These are phyloP conservation scores for Persicaria maculosa DNA, from an alignment of 148 eudicot genomes.

Conservation along the genomic window DNA sequence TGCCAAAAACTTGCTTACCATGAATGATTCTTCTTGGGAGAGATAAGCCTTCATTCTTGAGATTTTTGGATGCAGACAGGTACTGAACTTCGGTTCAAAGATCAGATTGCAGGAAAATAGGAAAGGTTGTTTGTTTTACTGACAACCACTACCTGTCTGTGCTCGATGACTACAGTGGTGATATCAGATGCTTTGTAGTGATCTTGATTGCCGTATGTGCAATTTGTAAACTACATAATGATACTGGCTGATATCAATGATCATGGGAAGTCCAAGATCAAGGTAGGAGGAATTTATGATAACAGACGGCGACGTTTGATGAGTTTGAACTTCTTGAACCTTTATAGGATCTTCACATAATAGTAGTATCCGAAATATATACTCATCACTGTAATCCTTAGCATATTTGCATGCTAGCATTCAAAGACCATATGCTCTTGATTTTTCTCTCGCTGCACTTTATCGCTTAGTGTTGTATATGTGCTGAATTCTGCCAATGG, in stretches of 20 bases:
- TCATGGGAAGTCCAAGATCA: neutral
- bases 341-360: neutral
- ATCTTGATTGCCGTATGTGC: neutral
- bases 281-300: neutral
- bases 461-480: no score
- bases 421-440: no score
- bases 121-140: neutral
- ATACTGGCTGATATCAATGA: neutral
- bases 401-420: no score
- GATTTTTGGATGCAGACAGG: neutral
- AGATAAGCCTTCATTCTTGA: neutral
- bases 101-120: neutral
- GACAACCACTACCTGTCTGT: neutral
- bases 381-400: no score
- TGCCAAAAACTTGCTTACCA: neutral
- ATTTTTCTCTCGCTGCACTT: no score
- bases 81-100: neutral
- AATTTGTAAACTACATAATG: neutral
- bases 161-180: neutral
- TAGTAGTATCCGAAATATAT: no score
- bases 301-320: neutral
- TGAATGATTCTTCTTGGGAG: neutral
- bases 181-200: neutral
- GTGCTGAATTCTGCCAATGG: no score
- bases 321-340: neutral